phyloP scores from a whole-genome alignment of 2,329 filamentous ascomycete genomes.

The Neobulgaria alba region DNA sequence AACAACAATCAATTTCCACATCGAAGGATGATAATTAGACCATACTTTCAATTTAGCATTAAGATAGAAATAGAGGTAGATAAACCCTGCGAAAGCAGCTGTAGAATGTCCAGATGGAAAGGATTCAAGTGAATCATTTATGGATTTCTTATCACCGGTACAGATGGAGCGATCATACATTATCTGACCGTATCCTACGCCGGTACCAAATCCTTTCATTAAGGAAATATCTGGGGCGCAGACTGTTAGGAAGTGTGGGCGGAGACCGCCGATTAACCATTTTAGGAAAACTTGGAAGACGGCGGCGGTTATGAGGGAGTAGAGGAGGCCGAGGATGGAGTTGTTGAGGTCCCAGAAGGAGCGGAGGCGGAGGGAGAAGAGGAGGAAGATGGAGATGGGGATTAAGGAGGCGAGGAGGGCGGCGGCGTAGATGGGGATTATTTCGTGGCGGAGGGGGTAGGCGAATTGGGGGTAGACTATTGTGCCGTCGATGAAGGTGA shows the following conservation, averaged over 20 bases:
- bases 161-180: constrained; percentile 65
- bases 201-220: constrained; percentile 32
- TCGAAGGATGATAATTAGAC: constrained; percentile 60
- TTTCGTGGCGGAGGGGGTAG: constrained; percentile 61
- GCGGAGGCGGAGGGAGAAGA: constrained; percentile 59
- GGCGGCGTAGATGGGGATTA: constrained; percentile 63
- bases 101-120: constrained; percentile 70
- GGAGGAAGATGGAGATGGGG: constrained; percentile 55
- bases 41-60: constrained; percentile 74
- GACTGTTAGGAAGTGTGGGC: constrained; percentile 64
- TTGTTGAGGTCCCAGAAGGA: constrained; percentile 68
- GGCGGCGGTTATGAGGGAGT: constrained; percentile 60
- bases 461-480: constrained; percentile 63
- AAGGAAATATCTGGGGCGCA: constrained; percentile 50
- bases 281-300: constrained; percentile 73
- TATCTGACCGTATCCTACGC: constrained; percentile 47
- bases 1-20: constrained; percentile 63
- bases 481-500: constrained; percentile 57
- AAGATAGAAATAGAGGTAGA: constrained; percentile 64
- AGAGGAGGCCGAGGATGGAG: constrained; percentile 58
- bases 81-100: constrained; percentile 62
- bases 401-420: constrained; percentile 57
- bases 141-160: constrained; percentile 54
- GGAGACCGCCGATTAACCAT: constrained; percentile 63
- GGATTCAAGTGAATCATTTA: constrained; percentile 61